Evolutionary conservation across 2,329 filamentous ascomycete species (phyloP), one percentile per base, ranked within the genome.

Genomic region (Colletotrichum spaethianum): DNA sequence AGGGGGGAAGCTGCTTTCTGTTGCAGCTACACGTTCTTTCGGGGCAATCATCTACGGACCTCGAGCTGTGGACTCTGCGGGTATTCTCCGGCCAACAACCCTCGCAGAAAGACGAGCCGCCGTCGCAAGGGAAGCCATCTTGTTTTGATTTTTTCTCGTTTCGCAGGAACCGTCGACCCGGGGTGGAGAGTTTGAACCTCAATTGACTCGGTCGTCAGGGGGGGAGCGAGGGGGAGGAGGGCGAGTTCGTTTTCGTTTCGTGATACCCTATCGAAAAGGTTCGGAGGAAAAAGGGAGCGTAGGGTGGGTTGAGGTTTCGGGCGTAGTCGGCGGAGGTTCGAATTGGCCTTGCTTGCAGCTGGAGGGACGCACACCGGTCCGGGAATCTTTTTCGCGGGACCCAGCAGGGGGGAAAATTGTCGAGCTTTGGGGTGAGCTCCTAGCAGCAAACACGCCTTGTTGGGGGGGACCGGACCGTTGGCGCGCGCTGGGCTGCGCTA

Each of bases 81-180:
- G 83, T 75, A 89, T 80, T 80, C 87, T 86, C 76, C 87, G 84
- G 76, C 86, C 81, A 60, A 87, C 87, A 79, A 91, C 83, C 78
- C 91, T 87, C 76, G 88, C 87, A 74, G 91, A 92, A 76, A 90
- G 82, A 79, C 91, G 90, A 82, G 88, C 92, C 79, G 87, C 90
- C 80, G 88, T 85, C 80, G 88, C 87, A 79, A 93, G 84, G 78
- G 91, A 92, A 81, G 91, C 91, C 92, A 93, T 93, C 77, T 78
- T 83, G 73, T 57, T 61, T 60, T 55, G 46, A n/a, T n/a, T 36
- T 40, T 64, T 52, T 20, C 18, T 44, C 46, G 63, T 60, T 63
- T 48, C 36, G n/a, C 14, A n/a, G 57, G 8, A 52, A 61, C 18
- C 23, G 33, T 60, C 33, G 31, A 42, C 20, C 33, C 33, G 33